Base-by-base conservation (phyloP, 345 rosid species). In the Citrus hindsii region DNA sequence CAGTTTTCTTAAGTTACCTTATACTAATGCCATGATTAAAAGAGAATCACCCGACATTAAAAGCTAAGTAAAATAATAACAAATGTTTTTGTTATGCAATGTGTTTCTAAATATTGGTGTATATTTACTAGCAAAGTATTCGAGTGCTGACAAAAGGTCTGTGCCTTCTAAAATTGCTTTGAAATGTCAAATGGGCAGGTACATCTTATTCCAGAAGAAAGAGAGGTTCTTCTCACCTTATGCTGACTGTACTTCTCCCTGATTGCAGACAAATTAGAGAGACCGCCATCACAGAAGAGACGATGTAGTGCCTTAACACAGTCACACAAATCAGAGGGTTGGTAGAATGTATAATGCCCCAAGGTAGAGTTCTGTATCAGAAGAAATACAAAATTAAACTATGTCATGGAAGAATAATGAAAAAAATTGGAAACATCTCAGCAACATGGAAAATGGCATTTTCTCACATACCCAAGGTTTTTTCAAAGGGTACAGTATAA, bases 221-320 rank as follows among this genome's bases (percentile, higher is more conserved):
- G 42, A 46, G 40, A 32, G 59, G 14, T 18, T 37, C 46, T 33
- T 4, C 77, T 69, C 73, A 77, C 86, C 79, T 80, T 80, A 70
- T 83, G 81, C 70, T 77, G 83, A 55, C 86, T 80, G 42, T 80
- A 83, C 71, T 83, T 80, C 42, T 83, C 83, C 68, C 83, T 80
- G 33, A 80, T 63, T 73, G 86, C 86, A 9, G 81, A 76, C 38
- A 83, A 69, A 40, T 61, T 80, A 38, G 65, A 35, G 61, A 65
- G 42, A 68, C 71, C 72, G 0, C 73, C 73, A 33, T 77, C 64
- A 56, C 76, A 53, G 73, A 71, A 77, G 28, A 83, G 79, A 64
- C 55, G 79, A 67, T 77, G 83, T 3, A 83, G 81, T 25, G 77
- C 83, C 72, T 68, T 80, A 4, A 80, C 86, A 73, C 83, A 83